Conservation (phyloP, 352 stramenopile species). For the Phytophthora lateralis region DNA sequence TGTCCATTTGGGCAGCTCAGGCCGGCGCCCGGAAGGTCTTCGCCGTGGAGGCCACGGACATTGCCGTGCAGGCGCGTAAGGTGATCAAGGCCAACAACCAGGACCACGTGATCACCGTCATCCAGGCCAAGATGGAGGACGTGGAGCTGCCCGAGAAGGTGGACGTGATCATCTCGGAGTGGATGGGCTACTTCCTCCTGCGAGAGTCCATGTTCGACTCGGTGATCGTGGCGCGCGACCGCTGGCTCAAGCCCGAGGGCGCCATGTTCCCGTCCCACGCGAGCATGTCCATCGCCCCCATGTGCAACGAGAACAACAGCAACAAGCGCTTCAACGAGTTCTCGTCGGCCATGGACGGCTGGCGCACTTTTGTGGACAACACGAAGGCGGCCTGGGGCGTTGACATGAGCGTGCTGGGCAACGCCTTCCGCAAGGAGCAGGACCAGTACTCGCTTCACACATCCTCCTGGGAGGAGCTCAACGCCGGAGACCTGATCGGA, state of each 20-base stretch:
- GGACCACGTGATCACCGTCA: conserved; percentile 97
- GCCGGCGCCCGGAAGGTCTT: conserved; percentile 98
- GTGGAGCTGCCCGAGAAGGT: conserved; percentile 97
- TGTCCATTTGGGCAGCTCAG: conserved; percentile 98
- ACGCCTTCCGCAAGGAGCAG: conserved; percentile 87
- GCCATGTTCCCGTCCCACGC: conserved; percentile 98
- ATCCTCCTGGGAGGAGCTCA: conserved; percentile 84
- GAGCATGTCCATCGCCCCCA: conserved; percentile 98
- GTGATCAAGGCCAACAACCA: conserved; percentile 97
- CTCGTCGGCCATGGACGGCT: conserved; percentile 84
- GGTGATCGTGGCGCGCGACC: conserved; percentile 95
- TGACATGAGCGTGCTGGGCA: conserved; percentile 95
- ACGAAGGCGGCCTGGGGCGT: conserved; percentile 96
- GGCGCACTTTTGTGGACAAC: conserved; percentile 88
- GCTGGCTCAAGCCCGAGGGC: conserved; percentile 96
- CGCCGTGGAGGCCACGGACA: conserved; percentile 97
- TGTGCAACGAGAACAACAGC: conserved; percentile 93
- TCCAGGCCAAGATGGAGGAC: conserved; percentile 98
- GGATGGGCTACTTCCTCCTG: conserved; percentile 99
- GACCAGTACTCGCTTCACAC: conserved; percentile 89
- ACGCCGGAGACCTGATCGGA: conserved; percentile 76
- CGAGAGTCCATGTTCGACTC: conserved; percentile 99
- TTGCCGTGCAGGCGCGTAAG: conserved; percentile 95
- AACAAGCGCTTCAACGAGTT: conserved; percentile 88
- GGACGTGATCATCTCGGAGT: conserved; percentile 99